phyloP scores from a whole-genome alignment of 305 asterid genomes.

The Rubia tinctorum region DNA sequence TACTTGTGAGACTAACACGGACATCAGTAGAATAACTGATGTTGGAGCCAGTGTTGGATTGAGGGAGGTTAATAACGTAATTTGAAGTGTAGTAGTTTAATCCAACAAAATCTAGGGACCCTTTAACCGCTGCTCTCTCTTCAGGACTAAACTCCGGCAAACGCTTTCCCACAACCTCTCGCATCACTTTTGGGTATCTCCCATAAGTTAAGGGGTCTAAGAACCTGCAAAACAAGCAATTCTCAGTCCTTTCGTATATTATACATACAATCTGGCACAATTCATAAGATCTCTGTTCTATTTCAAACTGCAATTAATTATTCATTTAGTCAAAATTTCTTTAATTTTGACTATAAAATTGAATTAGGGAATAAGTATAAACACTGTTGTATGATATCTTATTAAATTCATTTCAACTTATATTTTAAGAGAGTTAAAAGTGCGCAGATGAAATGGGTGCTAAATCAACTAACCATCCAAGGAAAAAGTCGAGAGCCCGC shows the following conservation, averaged over 20 bases:
- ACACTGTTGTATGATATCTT: too few relatives aligned
- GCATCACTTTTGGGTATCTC: slow-evolving; percentile 49
- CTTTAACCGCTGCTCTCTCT: slow-evolving; percentile 36
- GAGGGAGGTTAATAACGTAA: slow-evolving; percentile 32
- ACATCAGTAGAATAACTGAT: slow-evolving; percentile 35
- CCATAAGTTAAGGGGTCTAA: slow-evolving; percentile 49
- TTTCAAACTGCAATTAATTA: too few relatives aligned
- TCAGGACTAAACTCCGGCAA: slow-evolving; percentile 40
- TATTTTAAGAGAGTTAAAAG: too few relatives aligned
- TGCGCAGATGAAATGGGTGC: too few relatives aligned
- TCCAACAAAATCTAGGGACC: slow-evolving; percentile 55
- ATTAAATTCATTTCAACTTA: too few relatives aligned
- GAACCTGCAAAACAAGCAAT: slow-evolving; percentile 32
- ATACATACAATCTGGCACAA: too few relatives aligned
- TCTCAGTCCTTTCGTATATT: too few relatives aligned
- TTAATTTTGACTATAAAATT: too few relatives aligned
- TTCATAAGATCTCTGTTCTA: too few relatives aligned
- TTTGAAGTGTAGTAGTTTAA: slow-evolving; percentile 52
- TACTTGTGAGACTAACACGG: slow-evolving; percentile 39
- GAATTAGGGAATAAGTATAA: too few relatives aligned
- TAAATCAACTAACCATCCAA: slow-evolving; percentile 50
- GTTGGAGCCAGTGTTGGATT: slow-evolving; percentile 9
- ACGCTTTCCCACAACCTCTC: slow-evolving; percentile 32
- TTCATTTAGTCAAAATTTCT: too few relatives aligned
- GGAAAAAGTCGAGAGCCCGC: slow-evolving; percentile 54